A percentile compares a stretch with the other conserved stretches of the same genome.
Conservation (phyloP, 2,329 filamentous ascomycete genomes). For the Juglanconis sp. region DNA sequence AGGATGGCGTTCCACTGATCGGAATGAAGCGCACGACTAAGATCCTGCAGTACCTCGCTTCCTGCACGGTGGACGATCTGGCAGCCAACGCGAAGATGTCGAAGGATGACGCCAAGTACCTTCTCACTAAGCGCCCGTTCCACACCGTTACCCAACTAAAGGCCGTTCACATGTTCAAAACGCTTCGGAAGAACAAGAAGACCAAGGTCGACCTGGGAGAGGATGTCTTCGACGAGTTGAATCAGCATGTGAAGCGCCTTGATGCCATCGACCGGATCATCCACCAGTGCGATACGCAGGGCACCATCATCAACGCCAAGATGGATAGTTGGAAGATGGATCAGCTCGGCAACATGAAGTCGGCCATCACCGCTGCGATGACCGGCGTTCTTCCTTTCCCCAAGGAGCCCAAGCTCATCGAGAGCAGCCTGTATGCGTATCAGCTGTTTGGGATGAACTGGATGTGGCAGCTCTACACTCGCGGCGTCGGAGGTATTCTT, state of each 20-base stretch:
- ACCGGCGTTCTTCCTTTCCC: conserved; percentile 43
- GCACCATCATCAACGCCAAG: conserved; percentile 50
- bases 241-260: conserved; percentile 77
- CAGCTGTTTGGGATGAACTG: conserved; percentile 94
- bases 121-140: conserved; percentile 77
- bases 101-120: conserved; percentile 62
- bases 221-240: conserved; percentile 47
- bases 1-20: conserved; percentile 16
- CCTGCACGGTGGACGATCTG: conserved; percentile 70
- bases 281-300: conserved; percentile 68
- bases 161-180: conserved; percentile 49
- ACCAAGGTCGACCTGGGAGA: conserved; percentile 49
- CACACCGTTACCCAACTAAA: conserved; percentile 59
- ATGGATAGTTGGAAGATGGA: conserved; percentile 50
- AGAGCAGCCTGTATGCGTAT: conserved; percentile 82
- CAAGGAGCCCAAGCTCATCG: conserved; percentile 74
- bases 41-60: conserved; percentile 80
- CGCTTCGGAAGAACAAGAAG: conserved; percentile 37
- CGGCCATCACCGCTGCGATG: conserved; percentile 25
- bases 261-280: conserved; percentile 82
- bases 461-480: conserved; percentile 79
- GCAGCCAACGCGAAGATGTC: conserved; percentile 77
- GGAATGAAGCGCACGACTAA: conserved; percentile 34
- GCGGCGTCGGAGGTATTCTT: conserved; percentile 80
- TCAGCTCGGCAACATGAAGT: conserved; percentile 39